phyloP scores from a whole-genome alignment of 2,329 filamentous ascomycete genomes.

The Pseudogymnoascus sp. region DNA sequence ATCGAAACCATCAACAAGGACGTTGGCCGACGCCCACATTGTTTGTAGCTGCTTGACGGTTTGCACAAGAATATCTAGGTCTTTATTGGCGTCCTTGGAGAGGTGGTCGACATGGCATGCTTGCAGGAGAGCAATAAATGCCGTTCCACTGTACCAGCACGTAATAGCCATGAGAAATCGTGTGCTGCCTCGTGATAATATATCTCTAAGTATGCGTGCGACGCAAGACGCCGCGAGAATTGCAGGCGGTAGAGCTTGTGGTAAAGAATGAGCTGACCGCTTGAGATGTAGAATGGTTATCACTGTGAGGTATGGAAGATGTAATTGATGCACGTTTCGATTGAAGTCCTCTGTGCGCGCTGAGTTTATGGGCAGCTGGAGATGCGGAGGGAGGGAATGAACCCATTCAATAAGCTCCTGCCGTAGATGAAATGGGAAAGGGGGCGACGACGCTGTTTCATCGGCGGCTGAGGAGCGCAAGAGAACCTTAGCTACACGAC shows the following conservation, averaged over 20 bases:
- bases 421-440: constrained; percentile 25
- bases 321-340: constrained; percentile 35
- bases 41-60: constrained; percentile 28
- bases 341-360: constrained; percentile 30
- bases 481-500: constrained; percentile 33
- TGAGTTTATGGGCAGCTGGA: constrained; percentile 29
- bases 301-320: constrained; percentile 36
- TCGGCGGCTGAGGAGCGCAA: constrained; percentile 20
- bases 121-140: constrained; percentile 36
- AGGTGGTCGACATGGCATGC: constrained; percentile 30
- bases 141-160: constrained; percentile 37
- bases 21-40: constrained; percentile 33
- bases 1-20: constrained; percentile 30
- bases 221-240: constrained; percentile 34
- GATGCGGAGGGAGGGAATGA: constrained; percentile 28
- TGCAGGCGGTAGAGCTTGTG: constrained; percentile 32
- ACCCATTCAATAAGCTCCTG: constrained; percentile 33
- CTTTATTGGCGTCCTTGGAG: constrained; percentile 27
- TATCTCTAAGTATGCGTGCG: constrained; percentile 33
- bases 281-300: constrained; percentile 36
- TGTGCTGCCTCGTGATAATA: constrained; percentile 32
- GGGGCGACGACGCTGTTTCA: neutral
- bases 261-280: constrained; percentile 30
- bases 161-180: constrained; percentile 38
- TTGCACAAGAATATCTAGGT: constrained; percentile 28